Evolutionary conservation across 768 basidiomycete species (phyloP).

Genomic region (Mycena polygramma): DNA sequence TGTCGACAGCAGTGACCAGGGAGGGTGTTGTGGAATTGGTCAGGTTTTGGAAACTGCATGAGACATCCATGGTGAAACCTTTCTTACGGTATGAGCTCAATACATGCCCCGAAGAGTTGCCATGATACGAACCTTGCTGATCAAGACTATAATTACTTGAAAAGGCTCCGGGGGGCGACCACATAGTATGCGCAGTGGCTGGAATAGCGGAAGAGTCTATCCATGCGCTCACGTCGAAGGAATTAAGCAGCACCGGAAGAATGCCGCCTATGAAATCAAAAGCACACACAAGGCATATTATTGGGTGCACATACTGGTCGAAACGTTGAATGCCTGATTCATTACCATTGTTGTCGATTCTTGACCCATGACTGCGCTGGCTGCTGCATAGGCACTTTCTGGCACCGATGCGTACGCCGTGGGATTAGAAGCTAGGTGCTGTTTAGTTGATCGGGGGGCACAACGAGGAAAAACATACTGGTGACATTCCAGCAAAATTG

Average conservation of each 20-base stretch:
- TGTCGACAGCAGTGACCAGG: background rate
- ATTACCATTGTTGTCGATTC: background rate
- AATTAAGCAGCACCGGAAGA: background rate
- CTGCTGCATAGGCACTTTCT: background rate
- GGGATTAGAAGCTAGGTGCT: no score
- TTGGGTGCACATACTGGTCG: no score
- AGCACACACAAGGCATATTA: background rate
- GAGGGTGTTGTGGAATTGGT: background rate
- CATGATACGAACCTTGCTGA: slow-evolving; percentile 1
- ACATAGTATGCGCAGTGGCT: no score
- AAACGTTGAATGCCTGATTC: background rate
- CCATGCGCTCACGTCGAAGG: background rate
- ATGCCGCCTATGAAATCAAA: background rate
- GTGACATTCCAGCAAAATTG: no score
- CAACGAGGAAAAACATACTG: no score
- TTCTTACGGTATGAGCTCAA: background rate
- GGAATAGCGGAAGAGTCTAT: no score
- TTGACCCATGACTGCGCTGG: background rate
- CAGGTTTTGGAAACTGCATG: background rate
- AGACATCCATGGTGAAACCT: slow-evolving; percentile 3
- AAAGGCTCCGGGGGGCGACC: no score
- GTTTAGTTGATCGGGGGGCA: no score
- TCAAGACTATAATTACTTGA: background rate
- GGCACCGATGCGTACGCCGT: background rate
- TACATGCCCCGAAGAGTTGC: background rate